A percentile compares a stretch with the other conserved stretches of the same genome.
These are phyloP conservation scores for Ajuga reptans DNA, from an alignment of 305 asterid species.

Conservation along the genomic window DNA sequence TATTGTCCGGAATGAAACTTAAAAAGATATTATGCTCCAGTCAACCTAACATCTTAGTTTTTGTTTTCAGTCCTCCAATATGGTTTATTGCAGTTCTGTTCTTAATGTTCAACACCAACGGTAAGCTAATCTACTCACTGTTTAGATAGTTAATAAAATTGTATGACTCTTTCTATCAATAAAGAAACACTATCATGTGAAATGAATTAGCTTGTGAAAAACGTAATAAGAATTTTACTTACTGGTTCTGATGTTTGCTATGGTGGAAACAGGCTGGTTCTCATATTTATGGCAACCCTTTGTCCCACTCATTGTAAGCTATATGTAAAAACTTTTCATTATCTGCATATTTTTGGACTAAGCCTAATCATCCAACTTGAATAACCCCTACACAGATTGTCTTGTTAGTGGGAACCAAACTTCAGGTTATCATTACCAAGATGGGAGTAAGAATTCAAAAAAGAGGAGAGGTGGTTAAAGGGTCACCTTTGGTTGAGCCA, in stretches of 20 bases:
- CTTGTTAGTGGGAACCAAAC: conserved; percentile 48
- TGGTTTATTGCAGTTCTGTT: conserved; percentile 46
- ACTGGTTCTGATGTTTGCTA: not conserved
- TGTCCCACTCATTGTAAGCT: conserved; percentile 39
- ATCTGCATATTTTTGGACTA: not conserved
- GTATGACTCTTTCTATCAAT: too few relatives aligned
- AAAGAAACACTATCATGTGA: not conserved
- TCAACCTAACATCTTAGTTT: conserved; percentile 1
- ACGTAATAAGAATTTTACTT: not conserved
- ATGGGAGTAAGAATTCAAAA: conserved; percentile 51
- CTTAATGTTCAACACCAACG: conserved; percentile 47
- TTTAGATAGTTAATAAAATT: not conserved
- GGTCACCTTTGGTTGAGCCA: conserved; percentile 45
- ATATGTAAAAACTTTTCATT: not conserved
- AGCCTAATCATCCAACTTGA: not conserved
- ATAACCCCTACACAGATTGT: conserved; percentile 32
- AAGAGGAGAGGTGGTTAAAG: conserved; percentile 47
- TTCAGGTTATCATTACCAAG: conserved; percentile 51
- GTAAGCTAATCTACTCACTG: conserved; percentile 17
- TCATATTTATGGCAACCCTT: conserved; percentile 50
- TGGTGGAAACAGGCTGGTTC: conserved; percentile 33
- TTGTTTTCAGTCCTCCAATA: conserved; percentile 42
- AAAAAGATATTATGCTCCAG: not conserved
- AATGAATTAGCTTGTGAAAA: not conserved
- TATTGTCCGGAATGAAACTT: not conserved